Base-by-base conservation (phyloP, 2,329 filamentous ascomycete genomes). In the Amylocarpus encephaloides region DNA sequence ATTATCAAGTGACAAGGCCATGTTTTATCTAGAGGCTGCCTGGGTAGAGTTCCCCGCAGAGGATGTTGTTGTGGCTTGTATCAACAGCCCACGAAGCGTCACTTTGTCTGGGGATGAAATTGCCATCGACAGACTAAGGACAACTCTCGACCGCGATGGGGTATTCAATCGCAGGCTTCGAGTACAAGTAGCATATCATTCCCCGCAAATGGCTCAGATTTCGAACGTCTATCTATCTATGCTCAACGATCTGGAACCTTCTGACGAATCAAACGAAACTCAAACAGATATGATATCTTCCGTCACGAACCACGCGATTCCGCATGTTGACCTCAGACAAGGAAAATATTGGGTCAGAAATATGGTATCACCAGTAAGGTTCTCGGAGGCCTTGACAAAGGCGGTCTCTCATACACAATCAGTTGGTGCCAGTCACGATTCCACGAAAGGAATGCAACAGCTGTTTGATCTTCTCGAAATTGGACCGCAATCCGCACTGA, bases 281-380 rank as follows among this genome's bases (percentile, higher is more conserved):
- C 43, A 16, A 10, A n/a, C 46, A 5, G 19, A 16, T 12, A 74
- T 75, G 70, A 66, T 71, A 51, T 75, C 72, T 0, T 70, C 71
- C 0, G 66, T 73, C 13, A 67, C 65, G 6, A 67, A 70, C 6
- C 26, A 33, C 7, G 7, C 16, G 5, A 42, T 49, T 19, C 30
- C 30, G 13, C n/a, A 15, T 1, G 13, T 12, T 10, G 30, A 22
- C 3, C 54, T 71, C 1, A 57, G 60, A 16, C 55, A 59, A 12
- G 56, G 59, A 0, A 42, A 55, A 0, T 76, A 77, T 54, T 77
- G 74, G 74, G 63, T 64, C 2, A 54, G 60, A 6, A 77, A 76
- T 47, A 59, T 77, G 59, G 63, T 69, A 1, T 70, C 67, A 1
- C 67, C 67, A 1, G 74, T 77, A 13, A 62, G 67, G 3, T 77